Conservation (phyloP, 345 rosid species). For the Rhodamnia argentea region DNA sequence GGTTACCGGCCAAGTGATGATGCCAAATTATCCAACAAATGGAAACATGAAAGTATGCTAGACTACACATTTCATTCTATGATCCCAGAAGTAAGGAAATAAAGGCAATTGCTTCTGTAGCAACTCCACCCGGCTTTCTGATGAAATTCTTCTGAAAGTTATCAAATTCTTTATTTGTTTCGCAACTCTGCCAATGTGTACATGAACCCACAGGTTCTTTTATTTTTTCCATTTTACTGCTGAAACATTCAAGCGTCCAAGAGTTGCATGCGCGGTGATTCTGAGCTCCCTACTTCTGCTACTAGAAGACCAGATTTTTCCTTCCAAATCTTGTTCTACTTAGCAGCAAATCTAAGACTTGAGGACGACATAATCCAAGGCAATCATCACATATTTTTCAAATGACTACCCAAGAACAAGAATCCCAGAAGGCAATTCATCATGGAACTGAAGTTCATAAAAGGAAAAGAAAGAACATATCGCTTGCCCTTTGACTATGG, state of each 20-base stretch:
- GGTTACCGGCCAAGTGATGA: not conserved
- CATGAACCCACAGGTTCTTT: not conserved
- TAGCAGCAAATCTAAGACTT: not conserved
- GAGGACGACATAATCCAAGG: not conserved
- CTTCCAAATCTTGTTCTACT: not conserved
- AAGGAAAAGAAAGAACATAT: not conserved
- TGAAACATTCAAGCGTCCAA: not conserved
- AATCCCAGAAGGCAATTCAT: not conserved
- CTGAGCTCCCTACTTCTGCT: not conserved
- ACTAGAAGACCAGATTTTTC: not conserved
- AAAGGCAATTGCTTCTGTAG: not conserved
- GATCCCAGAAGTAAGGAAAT: not conserved
- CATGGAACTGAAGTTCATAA: not conserved
- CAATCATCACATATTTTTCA: constrained; percentile 7
- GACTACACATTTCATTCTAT: not conserved
- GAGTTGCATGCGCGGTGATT: not conserved
- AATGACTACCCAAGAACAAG: constrained; percentile 4
- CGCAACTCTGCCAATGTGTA: not conserved
- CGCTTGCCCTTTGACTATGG: not conserved
- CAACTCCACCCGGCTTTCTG: not conserved
- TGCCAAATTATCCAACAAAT: not conserved
- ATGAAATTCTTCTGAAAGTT: not conserved
- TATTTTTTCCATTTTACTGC: not conserved
- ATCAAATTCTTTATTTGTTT: not conserved
- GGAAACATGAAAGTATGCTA: not conserved